phyloP scores from a whole-genome alignment of 495 filamentous ascomycete genomes.

The Neurospora discreta region DNA sequence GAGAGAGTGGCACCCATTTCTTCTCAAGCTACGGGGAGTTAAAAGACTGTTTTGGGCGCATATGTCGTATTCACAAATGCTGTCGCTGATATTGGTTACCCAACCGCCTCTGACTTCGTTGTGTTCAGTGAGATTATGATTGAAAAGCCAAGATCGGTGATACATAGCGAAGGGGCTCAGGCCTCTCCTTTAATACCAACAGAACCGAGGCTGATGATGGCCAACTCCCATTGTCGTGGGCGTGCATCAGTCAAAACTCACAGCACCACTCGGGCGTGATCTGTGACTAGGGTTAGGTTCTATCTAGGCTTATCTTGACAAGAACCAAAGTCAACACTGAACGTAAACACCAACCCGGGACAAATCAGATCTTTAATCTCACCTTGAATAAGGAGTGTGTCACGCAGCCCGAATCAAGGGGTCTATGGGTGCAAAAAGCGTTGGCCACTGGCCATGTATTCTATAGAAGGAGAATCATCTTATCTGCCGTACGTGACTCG shows the following conservation, averaged over 20 bases:
- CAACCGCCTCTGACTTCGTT: neutral
- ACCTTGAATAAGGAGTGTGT: neutral
- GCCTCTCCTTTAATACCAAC: neutral
- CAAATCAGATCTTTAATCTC: neutral
- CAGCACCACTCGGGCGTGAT: neutral
- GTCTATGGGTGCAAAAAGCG: neutral
- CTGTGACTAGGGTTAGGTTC: neutral
- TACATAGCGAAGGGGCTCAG: neutral
- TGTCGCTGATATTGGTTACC: neutral
- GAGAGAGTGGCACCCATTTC: neutral
- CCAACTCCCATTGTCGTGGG: rapidly evolving
- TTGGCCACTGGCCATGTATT: neutral
- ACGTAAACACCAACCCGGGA: neutral
- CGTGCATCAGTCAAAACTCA: neutral
- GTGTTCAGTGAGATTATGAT: neutral
- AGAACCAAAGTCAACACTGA: neutral
- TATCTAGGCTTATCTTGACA: neutral
- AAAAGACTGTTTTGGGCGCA: neutral
- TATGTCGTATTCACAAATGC: neutral
- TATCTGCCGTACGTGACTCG: too few species aligned
- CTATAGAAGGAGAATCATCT: neutral
- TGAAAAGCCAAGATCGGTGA: neutral
- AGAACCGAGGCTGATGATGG: neutral
- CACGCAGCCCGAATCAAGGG: neutral
- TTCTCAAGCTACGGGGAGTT: too few species aligned